Conservation (phyloP, 202 grass and related monocot genomes). For the Zoysia matrella region DNA sequence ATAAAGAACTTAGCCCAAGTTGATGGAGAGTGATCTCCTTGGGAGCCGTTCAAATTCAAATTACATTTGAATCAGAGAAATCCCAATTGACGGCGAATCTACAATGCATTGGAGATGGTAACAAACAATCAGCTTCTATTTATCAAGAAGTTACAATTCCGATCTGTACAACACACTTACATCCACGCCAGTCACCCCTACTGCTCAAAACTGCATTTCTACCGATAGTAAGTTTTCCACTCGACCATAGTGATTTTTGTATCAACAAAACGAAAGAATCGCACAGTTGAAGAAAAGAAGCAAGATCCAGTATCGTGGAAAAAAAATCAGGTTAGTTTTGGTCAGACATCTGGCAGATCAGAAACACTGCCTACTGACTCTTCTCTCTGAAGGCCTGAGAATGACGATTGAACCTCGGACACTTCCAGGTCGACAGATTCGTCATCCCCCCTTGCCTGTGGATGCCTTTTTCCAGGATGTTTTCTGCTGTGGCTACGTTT, state of each 20-base stretch:
- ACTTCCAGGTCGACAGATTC: slow-evolving; percentile 63
- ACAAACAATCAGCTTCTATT: no score
- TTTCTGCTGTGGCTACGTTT: slow-evolving; percentile 70
- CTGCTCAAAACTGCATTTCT: slow-evolving; percentile 44
- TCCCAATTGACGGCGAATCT: no score
- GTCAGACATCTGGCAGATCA: slow-evolving; percentile 78
- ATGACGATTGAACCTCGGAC: slow-evolving; percentile 57
- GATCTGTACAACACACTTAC: no score
- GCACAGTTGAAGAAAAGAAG: slow-evolving; percentile 4
- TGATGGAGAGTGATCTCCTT: no score
- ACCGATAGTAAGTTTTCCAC: slow-evolving; percentile 26
- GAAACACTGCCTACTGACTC: slow-evolving; percentile 76
- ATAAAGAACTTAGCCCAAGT: no score
- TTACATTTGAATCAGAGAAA: no score
- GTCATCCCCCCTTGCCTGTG: slow-evolving; percentile 38
- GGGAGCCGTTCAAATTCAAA: no score
- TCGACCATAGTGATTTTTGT: slow-evolving; percentile 21
- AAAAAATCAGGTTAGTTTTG: slow-evolving; percentile 19
- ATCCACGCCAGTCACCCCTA: slow-evolving; percentile 18
- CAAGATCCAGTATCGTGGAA: background rate
- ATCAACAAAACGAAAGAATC: slow-evolving; percentile 55
- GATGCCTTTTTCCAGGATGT: slow-evolving; percentile 38
- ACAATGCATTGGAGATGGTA: no score
- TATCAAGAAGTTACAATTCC: no score
- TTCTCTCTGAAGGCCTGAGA: slow-evolving; percentile 67